These are phyloP conservation scores for Suhomyces kunorum DNA, from an alignment of 1,139 yeast species.

Conservation along the genomic window DNA sequence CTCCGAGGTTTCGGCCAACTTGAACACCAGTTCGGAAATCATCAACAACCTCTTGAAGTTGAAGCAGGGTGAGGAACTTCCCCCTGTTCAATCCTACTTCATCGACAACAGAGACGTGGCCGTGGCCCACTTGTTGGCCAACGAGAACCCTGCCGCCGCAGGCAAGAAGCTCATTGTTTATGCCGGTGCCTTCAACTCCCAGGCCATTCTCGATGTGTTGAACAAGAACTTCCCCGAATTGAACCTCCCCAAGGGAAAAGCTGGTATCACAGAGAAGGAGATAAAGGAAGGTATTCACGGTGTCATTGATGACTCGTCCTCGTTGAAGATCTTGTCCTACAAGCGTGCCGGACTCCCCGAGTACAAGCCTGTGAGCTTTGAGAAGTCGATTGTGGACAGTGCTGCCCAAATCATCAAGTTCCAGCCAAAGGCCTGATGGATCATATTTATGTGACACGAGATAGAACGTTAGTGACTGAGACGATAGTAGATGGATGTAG, in stretches of 20 bases:
- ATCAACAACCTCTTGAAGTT: constrained; percentile 9
- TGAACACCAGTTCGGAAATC: neutral
- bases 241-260: neutral
- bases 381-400: too few species aligned
- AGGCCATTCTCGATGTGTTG: constrained; percentile 34
- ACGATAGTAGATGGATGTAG: too few species aligned
- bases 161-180: constrained; percentile 13
- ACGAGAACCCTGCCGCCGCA: constrained; percentile 12
- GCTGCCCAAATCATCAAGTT: too few species aligned
- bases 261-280: neutral
- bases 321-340: constrained; percentile 27
- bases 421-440: too few species aligned
- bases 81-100: constrained; percentile 11
- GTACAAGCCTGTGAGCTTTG: constrained; percentile 37
- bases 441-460: too few species aligned
- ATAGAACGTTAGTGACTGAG: too few species aligned
- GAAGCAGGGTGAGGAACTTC: constrained; percentile 16
- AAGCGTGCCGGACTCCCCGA: constrained; percentile 20
- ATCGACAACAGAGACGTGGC: constrained; percentile 18
- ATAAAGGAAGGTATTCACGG: neutral
- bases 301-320: constrained; percentile 33
- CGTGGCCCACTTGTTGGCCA: constrained; percentile 15
- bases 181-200: constrained; percentile 18
- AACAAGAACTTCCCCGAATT: constrained; percentile 14
- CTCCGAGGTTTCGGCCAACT: neutral